These are phyloP conservation scores for Aspergillus costaricaensis DNA, from an alignment of 2,329 filamentous ascomycete species.

Conservation along the genomic window DNA sequence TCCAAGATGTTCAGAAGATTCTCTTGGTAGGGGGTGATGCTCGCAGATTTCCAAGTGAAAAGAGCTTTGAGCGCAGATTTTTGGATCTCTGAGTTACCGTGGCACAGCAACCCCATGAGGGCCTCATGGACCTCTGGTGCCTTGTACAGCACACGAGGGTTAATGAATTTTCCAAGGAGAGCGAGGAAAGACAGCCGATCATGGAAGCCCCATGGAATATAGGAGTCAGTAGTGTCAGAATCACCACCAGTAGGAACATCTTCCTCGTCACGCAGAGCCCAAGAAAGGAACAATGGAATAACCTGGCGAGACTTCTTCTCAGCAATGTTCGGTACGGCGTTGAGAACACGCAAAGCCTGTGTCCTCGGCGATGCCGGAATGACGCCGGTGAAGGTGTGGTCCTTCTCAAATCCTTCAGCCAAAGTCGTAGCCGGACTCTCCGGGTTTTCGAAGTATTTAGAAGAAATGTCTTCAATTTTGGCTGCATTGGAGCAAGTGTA, in stretches of 20 bases:
- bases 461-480: conserved; percentile 57
- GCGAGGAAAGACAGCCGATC: conserved; percentile 83
- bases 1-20: conserved; percentile 85
- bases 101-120: conserved; percentile 73
- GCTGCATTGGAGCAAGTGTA: conserved; percentile 83
- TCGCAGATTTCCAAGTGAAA: conserved; percentile 82
- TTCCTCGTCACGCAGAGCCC: conserved; percentile 63
- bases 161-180: conserved; percentile 81
- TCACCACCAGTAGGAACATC: conserved; percentile 30
- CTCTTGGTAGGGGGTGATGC: conserved; percentile 76
- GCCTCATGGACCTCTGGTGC: conserved; percentile 74
- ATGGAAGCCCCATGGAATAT: conserved; percentile 47
- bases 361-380: conserved; percentile 60
- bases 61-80: conserved; percentile 81
- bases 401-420: conserved; percentile 63
- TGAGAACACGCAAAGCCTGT: conserved; percentile 78
- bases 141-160: conserved; percentile 80
- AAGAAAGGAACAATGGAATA: conserved; percentile 81
- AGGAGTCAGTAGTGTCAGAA: conserved; percentile 18
- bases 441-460: conserved; percentile 56
- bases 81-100: conserved; percentile 89
- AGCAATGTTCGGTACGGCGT: conserved; percentile 71
- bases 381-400: conserved; percentile 49
- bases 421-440: conserved; percentile 61
- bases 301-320: conserved; percentile 84